Conservation (phyloP, 495 filamentous ascomycete species). For the Penicillium parvum region DNA sequence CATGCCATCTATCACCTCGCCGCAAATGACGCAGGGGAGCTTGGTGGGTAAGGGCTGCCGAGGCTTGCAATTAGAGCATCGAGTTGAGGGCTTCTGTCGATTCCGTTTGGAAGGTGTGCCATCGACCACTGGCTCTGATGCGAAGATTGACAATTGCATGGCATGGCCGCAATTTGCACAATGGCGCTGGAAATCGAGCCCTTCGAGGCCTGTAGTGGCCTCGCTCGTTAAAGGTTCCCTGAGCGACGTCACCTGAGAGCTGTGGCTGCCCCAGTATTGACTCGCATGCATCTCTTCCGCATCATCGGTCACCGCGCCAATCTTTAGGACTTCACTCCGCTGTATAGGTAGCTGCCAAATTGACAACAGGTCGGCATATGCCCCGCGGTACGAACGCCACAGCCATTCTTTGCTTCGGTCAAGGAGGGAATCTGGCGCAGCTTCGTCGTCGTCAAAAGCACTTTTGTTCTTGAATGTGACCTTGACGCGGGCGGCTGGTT, state of each 20-base stretch:
- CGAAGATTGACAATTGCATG: constrained; percentile 39
- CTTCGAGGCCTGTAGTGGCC: constrained; percentile 13
- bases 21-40: constrained; percentile 45
- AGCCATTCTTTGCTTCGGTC: constrained; percentile 55
- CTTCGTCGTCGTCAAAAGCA: constrained; percentile 74
- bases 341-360: constrained; percentile 76
- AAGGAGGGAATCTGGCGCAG: constrained; percentile 62
- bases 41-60: constrained; percentile 37
- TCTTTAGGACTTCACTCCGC: constrained; percentile 79
- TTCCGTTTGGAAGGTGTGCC: constrained; percentile 22
- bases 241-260: constrained; percentile 22
- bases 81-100: constrained; percentile 13
- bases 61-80: constrained; percentile 36
- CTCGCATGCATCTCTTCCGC: constrained; percentile 13
- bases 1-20: constrained; percentile 44
- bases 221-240: constrained; percentile 6
- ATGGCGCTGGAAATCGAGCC: constrained; percentile 42
- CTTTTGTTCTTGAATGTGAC: constrained; percentile 70
- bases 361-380: constrained; percentile 77
- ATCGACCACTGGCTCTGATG: constrained; percentile 13
- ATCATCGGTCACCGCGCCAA: constrained; percentile 34
- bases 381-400: constrained; percentile 67
- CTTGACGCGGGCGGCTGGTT: constrained; percentile 44
- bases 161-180: constrained; percentile 43
- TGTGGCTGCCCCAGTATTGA: constrained; percentile 22